A percentile compares a stretch with the other conserved stretches of the same genome.
Conservation (phyloP, 768 basidiomycete species). For the Podaxis mareebaensis region DNA sequence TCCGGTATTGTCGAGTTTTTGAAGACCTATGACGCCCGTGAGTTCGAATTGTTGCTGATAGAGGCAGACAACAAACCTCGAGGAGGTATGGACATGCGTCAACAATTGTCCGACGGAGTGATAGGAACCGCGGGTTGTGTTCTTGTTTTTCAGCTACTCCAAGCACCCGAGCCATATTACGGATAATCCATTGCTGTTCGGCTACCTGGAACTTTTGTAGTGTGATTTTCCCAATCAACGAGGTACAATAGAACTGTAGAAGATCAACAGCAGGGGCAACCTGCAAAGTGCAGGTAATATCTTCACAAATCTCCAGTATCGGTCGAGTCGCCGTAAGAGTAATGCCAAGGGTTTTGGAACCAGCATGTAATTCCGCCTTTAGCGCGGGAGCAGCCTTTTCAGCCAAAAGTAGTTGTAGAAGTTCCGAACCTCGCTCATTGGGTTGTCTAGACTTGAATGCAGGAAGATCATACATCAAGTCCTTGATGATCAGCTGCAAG, state of each 20-base stretch:
- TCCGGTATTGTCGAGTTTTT: neutral
- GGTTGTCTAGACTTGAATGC: conserved; percentile 7
- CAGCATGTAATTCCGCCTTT: conserved; percentile 24
- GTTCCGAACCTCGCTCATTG: conserved; percentile 12
- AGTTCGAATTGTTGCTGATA: neutral
- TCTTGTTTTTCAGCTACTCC: conserved; percentile 23
- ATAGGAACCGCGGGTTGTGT: conserved; percentile 29
- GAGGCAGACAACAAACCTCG: conserved; percentile 37
- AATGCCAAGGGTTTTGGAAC: neutral
- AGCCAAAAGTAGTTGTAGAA: conserved; percentile 32
- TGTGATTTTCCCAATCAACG: conserved; percentile 44
- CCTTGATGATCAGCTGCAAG: conserved; percentile 39
- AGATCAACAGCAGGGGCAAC: conserved; percentile 45
- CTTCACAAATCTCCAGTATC: conserved; percentile 11
- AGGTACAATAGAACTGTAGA: conserved; percentile 52
- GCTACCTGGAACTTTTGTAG: conserved; percentile 45
- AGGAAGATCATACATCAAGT: conserved; percentile 16
- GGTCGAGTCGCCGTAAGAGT: neutral
- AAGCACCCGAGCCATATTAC: conserved; percentile 45
- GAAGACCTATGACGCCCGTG: conserved; percentile 1
- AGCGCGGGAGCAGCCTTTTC: conserved; percentile 37
- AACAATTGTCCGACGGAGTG: conserved; percentile 46
- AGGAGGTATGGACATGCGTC: conserved; percentile 51
- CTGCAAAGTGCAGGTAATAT: conserved; percentile 4
- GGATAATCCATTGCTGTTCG: conserved; percentile 47